Base-by-base conservation (phyloP, 257 asterid genomes). In the Solanum gracilifrons region DNA sequence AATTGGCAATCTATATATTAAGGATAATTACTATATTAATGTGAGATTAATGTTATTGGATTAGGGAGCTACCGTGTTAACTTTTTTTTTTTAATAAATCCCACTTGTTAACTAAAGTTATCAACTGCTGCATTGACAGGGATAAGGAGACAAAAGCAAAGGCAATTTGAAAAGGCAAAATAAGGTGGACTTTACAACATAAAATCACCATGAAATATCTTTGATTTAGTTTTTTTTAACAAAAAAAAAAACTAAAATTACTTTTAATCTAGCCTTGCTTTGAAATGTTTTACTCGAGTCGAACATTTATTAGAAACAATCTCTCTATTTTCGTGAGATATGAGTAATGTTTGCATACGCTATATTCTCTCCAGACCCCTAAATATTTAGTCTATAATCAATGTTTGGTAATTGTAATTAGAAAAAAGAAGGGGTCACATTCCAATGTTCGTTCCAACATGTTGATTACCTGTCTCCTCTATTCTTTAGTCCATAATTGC, bases 111-210 rank as follows among this genome's bases (percentile, higher is more conserved):
- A 80, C 27, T 46, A 46, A 80, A 80, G 68, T 20, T 46, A 80
- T 29, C 20, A 46, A 80, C 85, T 46, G 68, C 41, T 80, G 85
- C 85, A 32, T 80, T 80, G 68, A 29, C 68, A 80, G 41, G 41
- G 85, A 80, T 80, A 80, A 80, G 85, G 85, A 80, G 41, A 80
- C 85, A 80, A 80, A 80, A 80, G 68, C 85, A 80, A 43, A 80
- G 85, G 39, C 27, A 79, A 79, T 25, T 79, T 79, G 85, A 41
- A 80, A 80, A 80, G 68, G 85, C 20, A 80, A 80, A 46, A 80
- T 80, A 80, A 80, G 85, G 69, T 80, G 85, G 85, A 80, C 69
- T 80, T 80, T 29, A 80, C 85, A 46, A 29, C 85, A 46, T 46
- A 80, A 80, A 43, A 80, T 80, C 41, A 46, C 37, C 64, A 79